Evolutionary conservation across 1,284 basidiomycete genomes (phyloP).

Genomic region (Psilocybe mexicana): DNA sequence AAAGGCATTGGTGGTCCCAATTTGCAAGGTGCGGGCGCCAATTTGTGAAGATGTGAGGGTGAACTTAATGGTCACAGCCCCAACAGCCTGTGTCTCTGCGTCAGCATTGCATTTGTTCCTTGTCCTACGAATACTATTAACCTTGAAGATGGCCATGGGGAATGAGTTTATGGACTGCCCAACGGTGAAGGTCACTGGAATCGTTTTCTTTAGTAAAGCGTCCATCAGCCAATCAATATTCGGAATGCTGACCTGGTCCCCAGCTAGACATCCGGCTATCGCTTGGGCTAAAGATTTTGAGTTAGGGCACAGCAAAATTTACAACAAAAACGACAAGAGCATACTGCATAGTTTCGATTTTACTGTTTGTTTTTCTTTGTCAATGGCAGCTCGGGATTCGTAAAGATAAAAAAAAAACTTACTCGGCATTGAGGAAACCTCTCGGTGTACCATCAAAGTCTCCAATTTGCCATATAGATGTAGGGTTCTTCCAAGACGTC

Average conservation of each 20-base stretch:
- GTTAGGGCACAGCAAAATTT: background rate
- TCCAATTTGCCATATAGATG: slow-evolving; percentile 40
- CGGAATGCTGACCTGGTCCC: slow-evolving; percentile 28
- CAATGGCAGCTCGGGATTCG: background rate
- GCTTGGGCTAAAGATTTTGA: slow-evolving; percentile 29
- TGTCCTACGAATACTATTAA: background rate
- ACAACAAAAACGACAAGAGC: slow-evolving; percentile 5
- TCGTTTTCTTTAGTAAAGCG: background rate
- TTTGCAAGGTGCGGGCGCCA: slow-evolving; percentile 35
- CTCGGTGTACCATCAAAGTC: slow-evolving; percentile 42
- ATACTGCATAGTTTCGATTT: slow-evolving; percentile 42
- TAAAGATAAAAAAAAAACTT: slow-evolving; percentile 5
- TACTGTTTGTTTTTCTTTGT: slow-evolving; percentile 23
- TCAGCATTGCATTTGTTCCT: background rate
- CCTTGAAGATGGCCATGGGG: slow-evolving; percentile 44
- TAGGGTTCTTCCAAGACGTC: slow-evolving; percentile 24
- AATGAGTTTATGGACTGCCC: slow-evolving; percentile 29
- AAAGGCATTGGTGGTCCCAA: slow-evolving; percentile 36
- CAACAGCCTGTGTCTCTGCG: slow-evolving; percentile 23
- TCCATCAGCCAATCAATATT: background rate
- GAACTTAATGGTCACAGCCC: slow-evolving; percentile 31
- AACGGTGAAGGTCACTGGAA: slow-evolving; percentile 34
- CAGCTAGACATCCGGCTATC: slow-evolving; percentile 37
- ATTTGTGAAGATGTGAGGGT: slow-evolving; percentile 28
- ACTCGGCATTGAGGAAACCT: slow-evolving; percentile 44